Conservation (phyloP, 1,284 basidiomycete genomes). For the Clitocybe nebularis region DNA sequence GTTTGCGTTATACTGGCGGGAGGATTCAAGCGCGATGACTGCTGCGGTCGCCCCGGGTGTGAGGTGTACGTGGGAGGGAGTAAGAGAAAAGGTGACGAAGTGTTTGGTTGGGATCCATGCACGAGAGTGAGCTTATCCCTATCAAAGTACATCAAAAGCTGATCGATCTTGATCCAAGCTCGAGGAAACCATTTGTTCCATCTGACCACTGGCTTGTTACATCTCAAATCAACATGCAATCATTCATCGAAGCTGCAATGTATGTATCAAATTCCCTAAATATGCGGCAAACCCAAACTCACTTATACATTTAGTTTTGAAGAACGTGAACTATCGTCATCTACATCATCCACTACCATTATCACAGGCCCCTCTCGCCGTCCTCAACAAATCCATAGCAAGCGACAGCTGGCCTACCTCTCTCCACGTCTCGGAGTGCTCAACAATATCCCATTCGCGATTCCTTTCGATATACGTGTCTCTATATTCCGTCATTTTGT, state of each 20-base stretch:
- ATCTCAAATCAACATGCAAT: conserved; percentile 71
- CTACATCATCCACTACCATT: conserved; percentile 11
- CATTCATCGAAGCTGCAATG: conserved; percentile 90
- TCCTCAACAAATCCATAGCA: conserved; percentile 42
- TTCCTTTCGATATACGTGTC: conserved; percentile 90
- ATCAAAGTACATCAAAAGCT: background rate
- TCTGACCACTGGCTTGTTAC: conserved; percentile 87
- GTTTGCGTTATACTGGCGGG: conserved; percentile 79
- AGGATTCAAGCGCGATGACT: conserved; percentile 38
- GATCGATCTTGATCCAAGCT: conserved; percentile 46
- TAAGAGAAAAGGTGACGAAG: conserved; percentile 68
- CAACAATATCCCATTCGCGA: conserved; percentile 95
- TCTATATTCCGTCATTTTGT: conserved; percentile 88
- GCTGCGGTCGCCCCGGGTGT: conserved; percentile 35
- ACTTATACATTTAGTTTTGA: conserved; percentile 39
- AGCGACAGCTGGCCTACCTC: conserved; percentile 75
- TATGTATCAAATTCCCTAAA: conserved; percentile 31
- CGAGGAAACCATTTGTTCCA: conserved; percentile 76
- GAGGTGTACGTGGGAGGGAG: conserved; percentile 53
- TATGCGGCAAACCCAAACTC: background rate
- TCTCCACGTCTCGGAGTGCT: conserved; percentile 88
- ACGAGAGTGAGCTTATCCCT: conserved; percentile 66
- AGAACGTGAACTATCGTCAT: conserved; percentile 49
- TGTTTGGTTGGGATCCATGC: conserved; percentile 80
- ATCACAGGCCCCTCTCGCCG: conserved; percentile 3